phyloP scores from a whole-genome alignment of 495 filamentous ascomycete species.

The Aspergillus olivimuriae region DNA sequence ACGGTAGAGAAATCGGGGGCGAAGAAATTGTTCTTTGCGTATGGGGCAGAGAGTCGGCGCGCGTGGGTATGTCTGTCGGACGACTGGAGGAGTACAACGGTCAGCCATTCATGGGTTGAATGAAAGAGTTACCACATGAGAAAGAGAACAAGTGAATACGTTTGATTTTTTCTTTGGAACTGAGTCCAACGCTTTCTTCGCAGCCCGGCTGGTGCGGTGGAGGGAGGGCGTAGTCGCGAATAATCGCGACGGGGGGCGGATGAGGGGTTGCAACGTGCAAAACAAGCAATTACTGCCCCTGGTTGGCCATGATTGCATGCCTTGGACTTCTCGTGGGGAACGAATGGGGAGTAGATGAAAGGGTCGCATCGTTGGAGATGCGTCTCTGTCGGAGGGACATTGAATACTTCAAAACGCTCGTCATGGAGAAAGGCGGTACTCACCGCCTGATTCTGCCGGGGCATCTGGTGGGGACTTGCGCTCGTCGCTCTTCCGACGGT shows the following conservation, averaged over 20 bases:
- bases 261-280: conserved; percentile 23
- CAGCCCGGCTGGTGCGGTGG: conserved; percentile 16
- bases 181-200: conserved; percentile 1
- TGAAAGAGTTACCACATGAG: no score
- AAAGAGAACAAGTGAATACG: no score
- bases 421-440: neutral
- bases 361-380: neutral
- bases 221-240: conserved; percentile 30
- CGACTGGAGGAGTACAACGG: no score
- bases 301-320: conserved; percentile 36
- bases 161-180: neutral
- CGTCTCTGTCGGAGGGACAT: neutral
- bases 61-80: no score
- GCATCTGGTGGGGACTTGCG: conserved; percentile 11
- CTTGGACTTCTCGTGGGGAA: neutral
- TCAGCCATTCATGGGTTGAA: no score
- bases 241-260: conserved; percentile 18
- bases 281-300: conserved; percentile 31
- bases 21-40: conserved; percentile 2
- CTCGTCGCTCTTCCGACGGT: neutral
- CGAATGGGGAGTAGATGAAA: neutral
- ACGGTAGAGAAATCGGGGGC: conserved; percentile 23
- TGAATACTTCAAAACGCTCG: neutral
- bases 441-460: conserved; percentile 6
- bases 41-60: neutral